These are phyloP conservation scores for Bacterosira constricta DNA, from an alignment of 108 stramenopile species.

Conservation along the genomic window DNA sequence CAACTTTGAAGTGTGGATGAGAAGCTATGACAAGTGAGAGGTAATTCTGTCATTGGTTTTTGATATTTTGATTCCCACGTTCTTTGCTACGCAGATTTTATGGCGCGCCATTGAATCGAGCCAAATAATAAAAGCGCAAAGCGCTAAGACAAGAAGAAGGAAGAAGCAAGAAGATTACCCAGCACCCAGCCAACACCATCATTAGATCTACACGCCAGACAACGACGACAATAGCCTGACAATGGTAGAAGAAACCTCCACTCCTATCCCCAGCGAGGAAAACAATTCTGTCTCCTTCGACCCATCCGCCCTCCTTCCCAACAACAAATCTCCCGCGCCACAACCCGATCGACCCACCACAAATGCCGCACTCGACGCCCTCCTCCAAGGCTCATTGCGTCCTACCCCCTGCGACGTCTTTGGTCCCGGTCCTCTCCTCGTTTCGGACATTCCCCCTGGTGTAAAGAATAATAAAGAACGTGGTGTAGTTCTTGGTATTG, in stretches of 20 bases:
- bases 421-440: conserved; percentile 67
- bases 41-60: no score
- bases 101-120: no score
- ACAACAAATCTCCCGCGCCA: conserved; percentile 10
- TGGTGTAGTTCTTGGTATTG: conserved; percentile 64
- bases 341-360: conserved; percentile 38
- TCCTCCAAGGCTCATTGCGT: conserved; percentile 22
- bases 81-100: no score
- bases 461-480: not conserved
- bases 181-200: no score
- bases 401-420: conserved; percentile 55
- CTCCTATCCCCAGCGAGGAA: not conserved
- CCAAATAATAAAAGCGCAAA: no score
- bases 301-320: conserved; percentile 25
- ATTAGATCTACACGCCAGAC: no score
- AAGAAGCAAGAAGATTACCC: no score
- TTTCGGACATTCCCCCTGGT: conserved; percentile 70
- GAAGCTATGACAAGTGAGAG: no score
- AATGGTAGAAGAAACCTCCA: not conserved
- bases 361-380: conserved; percentile 31
- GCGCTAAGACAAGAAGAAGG: no score
- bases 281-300: conserved; percentile 3
- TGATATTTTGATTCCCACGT: no score
- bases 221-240: no score
- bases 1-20: no score